Evolutionary conservation across 2,329 filamentous ascomycete genomes (phyloP).

Genomic region (Exophiala phaeomuriformis): DNA sequence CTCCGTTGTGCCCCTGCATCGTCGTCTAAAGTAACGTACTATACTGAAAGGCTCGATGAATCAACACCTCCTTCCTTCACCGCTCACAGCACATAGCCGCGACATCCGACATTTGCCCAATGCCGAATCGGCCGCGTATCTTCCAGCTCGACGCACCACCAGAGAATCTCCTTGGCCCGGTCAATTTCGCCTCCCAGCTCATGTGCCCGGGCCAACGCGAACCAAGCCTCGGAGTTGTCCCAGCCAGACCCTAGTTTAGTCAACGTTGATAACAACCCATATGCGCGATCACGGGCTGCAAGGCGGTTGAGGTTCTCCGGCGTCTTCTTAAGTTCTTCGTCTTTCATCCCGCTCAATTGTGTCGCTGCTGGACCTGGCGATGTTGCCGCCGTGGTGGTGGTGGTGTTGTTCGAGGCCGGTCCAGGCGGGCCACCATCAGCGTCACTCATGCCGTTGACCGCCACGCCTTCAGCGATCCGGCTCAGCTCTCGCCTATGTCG

Average conservation of each 20-base stretch:
- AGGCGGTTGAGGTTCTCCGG: conserved; percentile 71
- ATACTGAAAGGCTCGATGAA: too few relatives aligned
- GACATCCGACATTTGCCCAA: conserved; percentile 66
- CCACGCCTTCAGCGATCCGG: conserved; percentile 4
- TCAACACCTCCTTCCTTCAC: background rate
- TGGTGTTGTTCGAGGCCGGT: background rate
- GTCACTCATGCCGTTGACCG: conserved; percentile 6
- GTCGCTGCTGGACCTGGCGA: background rate
- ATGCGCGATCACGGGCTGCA: conserved; percentile 83
- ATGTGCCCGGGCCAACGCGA: conserved; percentile 74
- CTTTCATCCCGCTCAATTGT: conserved; percentile 3
- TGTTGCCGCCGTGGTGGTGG: background rate
- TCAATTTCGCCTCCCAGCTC: conserved; percentile 79
- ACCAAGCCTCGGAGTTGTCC: conserved; percentile 93
- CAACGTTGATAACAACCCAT: conserved; percentile 69
- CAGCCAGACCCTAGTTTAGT: conserved; percentile 82
- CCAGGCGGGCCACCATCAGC: conserved; percentile 4
- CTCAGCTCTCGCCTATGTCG: conserved; percentile 14
- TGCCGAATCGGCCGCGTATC: conserved; percentile 71
- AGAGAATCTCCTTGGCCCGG: conserved; percentile 84
- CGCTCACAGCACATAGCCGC: conserved; percentile 53
- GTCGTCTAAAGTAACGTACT: too few relatives aligned
- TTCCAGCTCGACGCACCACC: conserved; percentile 96
- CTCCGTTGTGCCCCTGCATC: too few relatives aligned
- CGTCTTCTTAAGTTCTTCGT: conserved; percentile 43